Conservation (phyloP, 1,284 basidiomycete species). For the Pholiota adiposa region DNA sequence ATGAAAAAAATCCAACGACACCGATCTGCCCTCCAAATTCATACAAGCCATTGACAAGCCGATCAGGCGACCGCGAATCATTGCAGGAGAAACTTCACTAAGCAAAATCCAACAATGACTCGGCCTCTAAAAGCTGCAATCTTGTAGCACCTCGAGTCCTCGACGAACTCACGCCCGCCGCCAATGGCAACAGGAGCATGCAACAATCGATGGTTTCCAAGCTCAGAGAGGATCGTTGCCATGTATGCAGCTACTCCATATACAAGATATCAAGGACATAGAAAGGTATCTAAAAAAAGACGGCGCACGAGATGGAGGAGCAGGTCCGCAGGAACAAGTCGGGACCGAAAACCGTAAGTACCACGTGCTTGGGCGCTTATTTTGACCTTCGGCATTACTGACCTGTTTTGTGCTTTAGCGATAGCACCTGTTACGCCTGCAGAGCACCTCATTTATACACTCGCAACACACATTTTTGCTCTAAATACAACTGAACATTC, state of each 20-base stretch:
- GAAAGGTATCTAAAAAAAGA: neutral
- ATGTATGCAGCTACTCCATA: constrained; percentile 28
- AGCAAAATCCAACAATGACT: constrained; percentile 14
- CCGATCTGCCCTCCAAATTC: constrained; percentile 47
- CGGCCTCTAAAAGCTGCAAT: constrained; percentile 7
- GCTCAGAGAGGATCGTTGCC: neutral
- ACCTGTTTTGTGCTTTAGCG: neutral
- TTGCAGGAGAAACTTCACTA: constrained; percentile 46
- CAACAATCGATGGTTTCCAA: constrained; percentile 21
- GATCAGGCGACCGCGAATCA: constrained; percentile 51
- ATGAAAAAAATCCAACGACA: constrained; percentile 29
- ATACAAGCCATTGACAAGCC: constrained; percentile 56
- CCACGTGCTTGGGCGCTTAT: neutral
- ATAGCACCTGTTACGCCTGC: neutral
- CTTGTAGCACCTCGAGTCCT: constrained; percentile 3
- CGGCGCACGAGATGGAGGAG: neutral
- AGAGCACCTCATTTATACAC: neutral
- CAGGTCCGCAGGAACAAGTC: neutral
- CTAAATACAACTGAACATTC: neutral
- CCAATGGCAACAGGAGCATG: neutral
- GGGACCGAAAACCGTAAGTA: neutral
- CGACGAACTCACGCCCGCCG: neutral
- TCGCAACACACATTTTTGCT: neutral
- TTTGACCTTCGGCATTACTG: neutral
- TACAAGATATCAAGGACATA: constrained; percentile 30